phyloP scores from a whole-genome alignment of 2,329 filamentous ascomycete genomes.

The Huntiella decipiens region DNA sequence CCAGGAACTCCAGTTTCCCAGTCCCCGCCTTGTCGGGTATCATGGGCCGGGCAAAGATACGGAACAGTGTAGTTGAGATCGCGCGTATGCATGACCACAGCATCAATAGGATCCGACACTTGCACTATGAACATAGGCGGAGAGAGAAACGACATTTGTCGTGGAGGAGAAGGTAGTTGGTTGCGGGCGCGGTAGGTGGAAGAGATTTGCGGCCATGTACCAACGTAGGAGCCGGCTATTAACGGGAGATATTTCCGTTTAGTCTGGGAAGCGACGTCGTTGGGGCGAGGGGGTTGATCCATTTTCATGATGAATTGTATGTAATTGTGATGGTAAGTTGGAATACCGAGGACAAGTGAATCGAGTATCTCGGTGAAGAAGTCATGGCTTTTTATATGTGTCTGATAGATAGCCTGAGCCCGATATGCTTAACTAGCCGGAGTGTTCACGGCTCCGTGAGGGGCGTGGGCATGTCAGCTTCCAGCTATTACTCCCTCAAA shows the following conservation, averaged over 20 bases:
- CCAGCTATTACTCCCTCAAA: too few species aligned
- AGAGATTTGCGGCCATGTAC: slow-evolving; percentile 37
- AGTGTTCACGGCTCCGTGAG: too few species aligned
- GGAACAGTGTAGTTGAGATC: slow-evolving; percentile 31
- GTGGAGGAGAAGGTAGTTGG: slow-evolving; percentile 16
- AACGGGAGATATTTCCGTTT: slow-evolving; percentile 39
- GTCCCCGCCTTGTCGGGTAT: slow-evolving; percentile 58
- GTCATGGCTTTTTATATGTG: too few species aligned
- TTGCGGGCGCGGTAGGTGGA: slow-evolving; percentile 34
- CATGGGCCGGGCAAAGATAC: slow-evolving; percentile 57
- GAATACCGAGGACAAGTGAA: not conserved
- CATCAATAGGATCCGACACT: slow-evolving; percentile 38
- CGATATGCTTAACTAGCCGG: too few species aligned
- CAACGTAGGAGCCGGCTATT: slow-evolving; percentile 36
- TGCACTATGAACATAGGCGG: slow-evolving; percentile 26
- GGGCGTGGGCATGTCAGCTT: too few species aligned
- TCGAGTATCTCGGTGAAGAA: not conserved
- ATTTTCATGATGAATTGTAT: not conserved
- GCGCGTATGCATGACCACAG: slow-evolving; percentile 36
- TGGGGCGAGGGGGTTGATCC: slow-evolving; percentile 8
- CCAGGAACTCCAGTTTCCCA: slow-evolving; percentile 46
- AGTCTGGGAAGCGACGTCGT: slow-evolving; percentile 7
- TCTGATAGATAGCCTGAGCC: too few species aligned
- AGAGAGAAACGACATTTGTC: not conserved
- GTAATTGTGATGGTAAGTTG: not conserved